Percentiles rank a stretch among this genome's conserved stretches.
Evolutionary conservation across 805 yeast species (phyloP).

Genomic region (Yarrowia sp.): DNA sequence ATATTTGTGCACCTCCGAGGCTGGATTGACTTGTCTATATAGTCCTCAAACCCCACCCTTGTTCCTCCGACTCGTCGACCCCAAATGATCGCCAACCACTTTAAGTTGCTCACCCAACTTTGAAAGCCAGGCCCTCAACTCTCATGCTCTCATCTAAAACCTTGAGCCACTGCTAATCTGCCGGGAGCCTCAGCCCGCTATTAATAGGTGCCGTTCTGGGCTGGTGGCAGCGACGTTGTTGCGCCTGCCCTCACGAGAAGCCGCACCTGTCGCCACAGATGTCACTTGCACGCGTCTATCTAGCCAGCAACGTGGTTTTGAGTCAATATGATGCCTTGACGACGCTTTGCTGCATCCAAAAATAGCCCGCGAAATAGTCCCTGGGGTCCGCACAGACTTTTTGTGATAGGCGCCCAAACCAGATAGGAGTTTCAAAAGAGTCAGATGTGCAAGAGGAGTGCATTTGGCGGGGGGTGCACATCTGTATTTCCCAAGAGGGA

Average conservation of each 20-base stretch:
- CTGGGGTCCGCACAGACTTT: neutral
- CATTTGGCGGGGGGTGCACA: neutral
- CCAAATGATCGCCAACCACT: neutral
- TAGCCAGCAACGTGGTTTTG: too few relatives aligned
- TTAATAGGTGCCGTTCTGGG: neutral
- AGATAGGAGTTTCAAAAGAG: neutral
- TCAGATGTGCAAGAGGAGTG: neutral
- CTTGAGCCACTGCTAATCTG: neutral
- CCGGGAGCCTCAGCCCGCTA: neutral
- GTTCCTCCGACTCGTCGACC: neutral
- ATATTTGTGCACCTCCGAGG: too few relatives aligned
- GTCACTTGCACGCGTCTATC: neutral
- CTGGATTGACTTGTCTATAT: too few relatives aligned
- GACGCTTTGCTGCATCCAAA: conserved; percentile 1
- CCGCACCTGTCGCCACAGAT: neutral
- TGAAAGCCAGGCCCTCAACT: neutral
- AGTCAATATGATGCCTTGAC: neutral
- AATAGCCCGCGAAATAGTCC: neutral
- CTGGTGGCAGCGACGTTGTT: neutral
- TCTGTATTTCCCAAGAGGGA: neutral
- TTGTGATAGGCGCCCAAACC: neutral
- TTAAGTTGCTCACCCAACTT: neutral
- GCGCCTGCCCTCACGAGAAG: neutral
- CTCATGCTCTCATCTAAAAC: neutral
- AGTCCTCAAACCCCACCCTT: neutral